Percentiles rank a stretch among this genome's conserved stretches.
Conservation (phyloP, 2,329 filamentous ascomycete genomes). For the Colletotrichum cuscutae region DNA sequence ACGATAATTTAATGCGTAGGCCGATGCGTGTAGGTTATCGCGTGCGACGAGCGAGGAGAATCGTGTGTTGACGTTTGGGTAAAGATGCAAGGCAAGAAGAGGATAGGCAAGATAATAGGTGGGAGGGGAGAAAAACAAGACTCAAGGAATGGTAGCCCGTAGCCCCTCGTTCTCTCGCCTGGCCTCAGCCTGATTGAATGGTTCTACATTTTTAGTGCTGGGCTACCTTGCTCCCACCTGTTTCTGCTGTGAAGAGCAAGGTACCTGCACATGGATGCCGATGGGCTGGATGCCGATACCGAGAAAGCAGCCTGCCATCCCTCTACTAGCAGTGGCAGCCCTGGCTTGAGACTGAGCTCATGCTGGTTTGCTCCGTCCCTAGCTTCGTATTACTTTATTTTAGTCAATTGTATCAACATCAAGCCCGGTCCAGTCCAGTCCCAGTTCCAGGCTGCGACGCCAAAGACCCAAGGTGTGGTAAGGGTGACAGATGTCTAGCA, state of each 20-base stretch:
- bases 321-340: background rate
- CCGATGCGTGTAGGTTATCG: background rate
- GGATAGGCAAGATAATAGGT: background rate
- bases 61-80: background rate
- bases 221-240: slow-evolving; percentile 11
- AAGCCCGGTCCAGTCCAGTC: background rate
- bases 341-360: background rate
- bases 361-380: background rate
- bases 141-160: slow-evolving; percentile 12
- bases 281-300: slow-evolving; percentile 7
- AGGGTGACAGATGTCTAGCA: background rate
- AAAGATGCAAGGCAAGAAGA: background rate
- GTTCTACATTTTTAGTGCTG: background rate
- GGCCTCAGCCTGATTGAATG: slow-evolving; percentile 30
- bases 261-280: slow-evolving; percentile 12
- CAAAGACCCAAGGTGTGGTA: background rate
- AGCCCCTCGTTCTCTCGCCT: slow-evolving; percentile 26
- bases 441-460: background rate
- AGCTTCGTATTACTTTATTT: background rate
- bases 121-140: slow-evolving; percentile 16
- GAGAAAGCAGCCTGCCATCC: background rate
- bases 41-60: background rate
- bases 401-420: slow-evolving; percentile 1
- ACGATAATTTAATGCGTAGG: background rate
- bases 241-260: background rate